Conservation (phyloP, 345 rosid species). For the Aegle marmelos region DNA sequence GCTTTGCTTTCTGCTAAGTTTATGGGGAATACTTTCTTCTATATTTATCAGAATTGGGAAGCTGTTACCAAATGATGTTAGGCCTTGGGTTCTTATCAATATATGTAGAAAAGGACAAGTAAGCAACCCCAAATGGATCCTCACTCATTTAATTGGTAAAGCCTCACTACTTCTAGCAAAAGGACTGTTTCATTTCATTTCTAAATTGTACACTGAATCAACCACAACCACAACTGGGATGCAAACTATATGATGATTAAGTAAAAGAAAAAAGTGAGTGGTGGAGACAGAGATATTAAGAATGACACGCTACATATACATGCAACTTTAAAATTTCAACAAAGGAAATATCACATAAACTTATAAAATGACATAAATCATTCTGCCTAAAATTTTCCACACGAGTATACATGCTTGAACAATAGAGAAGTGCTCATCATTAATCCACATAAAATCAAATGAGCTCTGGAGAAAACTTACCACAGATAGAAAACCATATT, state of each 20-base stretch:
- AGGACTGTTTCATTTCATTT: background rate
- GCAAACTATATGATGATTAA: background rate
- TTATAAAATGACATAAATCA: background rate
- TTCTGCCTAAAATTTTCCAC: background rate
- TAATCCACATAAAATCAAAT: background rate
- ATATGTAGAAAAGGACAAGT: background rate
- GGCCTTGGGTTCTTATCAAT: background rate
- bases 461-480: constrained; percentile 37
- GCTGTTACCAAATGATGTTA: background rate
- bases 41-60: background rate
- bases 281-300: background rate
- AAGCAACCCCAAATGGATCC: background rate
- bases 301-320: background rate
- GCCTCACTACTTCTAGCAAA: background rate
- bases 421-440: background rate
- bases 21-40: background rate
- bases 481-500: constrained; percentile 51
- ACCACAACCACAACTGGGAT: background rate
- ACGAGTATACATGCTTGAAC: background rate
- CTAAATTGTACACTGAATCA: background rate
- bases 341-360: background rate
- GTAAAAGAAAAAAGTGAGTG: background rate
- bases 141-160: background rate
- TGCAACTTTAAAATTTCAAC: background rate
- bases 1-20: background rate